phyloP scores from a whole-genome alignment of 345 rosid genomes.

The Atalantia buxifolia region DNA sequence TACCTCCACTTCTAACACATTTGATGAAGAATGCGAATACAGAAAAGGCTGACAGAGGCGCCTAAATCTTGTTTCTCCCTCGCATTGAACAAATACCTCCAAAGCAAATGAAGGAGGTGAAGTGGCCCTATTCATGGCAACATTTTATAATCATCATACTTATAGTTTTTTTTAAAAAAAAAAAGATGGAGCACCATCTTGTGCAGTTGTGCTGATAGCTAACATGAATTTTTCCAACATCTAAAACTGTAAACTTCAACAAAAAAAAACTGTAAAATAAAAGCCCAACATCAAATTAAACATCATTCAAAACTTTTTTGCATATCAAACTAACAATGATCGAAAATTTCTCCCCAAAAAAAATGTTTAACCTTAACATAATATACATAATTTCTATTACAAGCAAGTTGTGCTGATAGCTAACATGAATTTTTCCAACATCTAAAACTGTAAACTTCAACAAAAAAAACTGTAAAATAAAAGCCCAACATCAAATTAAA shows the following conservation, averaged over 20 bases:
- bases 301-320: neutral
- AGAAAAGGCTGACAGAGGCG: slow-evolving; percentile 97
- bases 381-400: too few relatives aligned
- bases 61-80: slow-evolving; percentile 90
- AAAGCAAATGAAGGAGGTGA: slow-evolving; percentile 98
- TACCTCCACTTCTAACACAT: slow-evolving; percentile 96
- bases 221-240: neutral
- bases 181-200: neutral
- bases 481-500: neutral
- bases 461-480: neutral
- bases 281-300: neutral
- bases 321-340: neutral
- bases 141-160: slow-evolving; percentile 1
- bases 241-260: neutral
- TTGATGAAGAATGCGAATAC: slow-evolving; percentile 93
- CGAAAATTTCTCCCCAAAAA: too few relatives aligned
- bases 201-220: neutral
- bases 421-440: neutral
- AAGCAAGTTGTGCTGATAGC: neutral
- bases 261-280: neutral
- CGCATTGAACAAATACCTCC: slow-evolving; percentile 94
- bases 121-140: slow-evolving; percentile 67
- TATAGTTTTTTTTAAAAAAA: neutral
- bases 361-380: too few relatives aligned
- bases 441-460: neutral